Percentiles rank a stretch among this genome's conserved stretches.
These are phyloP conservation scores for Debaryomyces subglobosus DNA, from an alignment of 1,139 yeast genomes.

Conservation along the genomic window DNA sequence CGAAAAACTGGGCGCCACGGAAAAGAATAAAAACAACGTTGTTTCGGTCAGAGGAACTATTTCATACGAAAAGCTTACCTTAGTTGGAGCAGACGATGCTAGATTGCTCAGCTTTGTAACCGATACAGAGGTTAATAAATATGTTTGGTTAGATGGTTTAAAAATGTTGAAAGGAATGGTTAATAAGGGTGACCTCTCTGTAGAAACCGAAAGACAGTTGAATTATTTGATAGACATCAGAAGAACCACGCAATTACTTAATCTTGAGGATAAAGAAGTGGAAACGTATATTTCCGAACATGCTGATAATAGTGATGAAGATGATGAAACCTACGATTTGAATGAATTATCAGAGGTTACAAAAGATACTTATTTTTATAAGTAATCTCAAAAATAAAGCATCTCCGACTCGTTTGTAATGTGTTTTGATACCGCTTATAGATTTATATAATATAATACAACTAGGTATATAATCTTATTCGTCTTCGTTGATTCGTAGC, in stretches of 20 bases:
- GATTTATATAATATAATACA: background rate
- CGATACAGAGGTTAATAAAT: constrained; percentile 71
- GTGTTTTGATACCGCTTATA: background rate
- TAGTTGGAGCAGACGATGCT: constrained; percentile 46
- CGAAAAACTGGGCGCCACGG: constrained; percentile 42
- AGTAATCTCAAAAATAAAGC: constrained; percentile 14
- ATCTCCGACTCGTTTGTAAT: background rate
- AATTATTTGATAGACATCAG: constrained; percentile 60
- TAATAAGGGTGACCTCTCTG: constrained; percentile 47
- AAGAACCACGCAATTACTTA: constrained; percentile 65
- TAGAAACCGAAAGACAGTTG: constrained; percentile 62
- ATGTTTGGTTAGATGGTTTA: constrained; percentile 81
- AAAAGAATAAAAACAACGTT: constrained; percentile 38
- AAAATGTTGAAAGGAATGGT: constrained; percentile 54
- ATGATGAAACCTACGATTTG: constrained; percentile 44
- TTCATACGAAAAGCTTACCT: constrained; percentile 56
- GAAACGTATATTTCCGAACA: constrained; percentile 5
- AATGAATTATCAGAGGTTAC: constrained; percentile 45
- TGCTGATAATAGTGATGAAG: constrained; percentile 35
- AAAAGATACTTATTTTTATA: constrained; percentile 44
- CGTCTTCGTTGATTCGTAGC: too few relatives aligned
- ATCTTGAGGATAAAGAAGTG: constrained; percentile 36
- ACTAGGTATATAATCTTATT: background rate
- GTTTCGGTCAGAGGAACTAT: constrained; percentile 57
- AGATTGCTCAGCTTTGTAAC: constrained; percentile 61